Evolutionary conservation across 345 rosid species (phyloP).

Genomic region (Clausena lansium): DNA sequence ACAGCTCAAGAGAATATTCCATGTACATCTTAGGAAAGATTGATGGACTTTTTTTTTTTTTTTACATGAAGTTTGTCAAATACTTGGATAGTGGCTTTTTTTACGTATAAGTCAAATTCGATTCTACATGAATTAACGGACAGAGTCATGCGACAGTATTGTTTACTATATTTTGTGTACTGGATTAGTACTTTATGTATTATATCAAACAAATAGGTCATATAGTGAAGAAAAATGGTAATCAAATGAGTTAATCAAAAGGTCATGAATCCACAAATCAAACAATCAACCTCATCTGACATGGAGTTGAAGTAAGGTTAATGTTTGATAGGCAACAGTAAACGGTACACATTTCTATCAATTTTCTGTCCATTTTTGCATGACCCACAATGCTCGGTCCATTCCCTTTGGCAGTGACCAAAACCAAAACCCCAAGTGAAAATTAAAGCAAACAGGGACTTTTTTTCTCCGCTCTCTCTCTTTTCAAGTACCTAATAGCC

Average conservation of each 20-base stretch:
- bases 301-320: constrained; percentile 23
- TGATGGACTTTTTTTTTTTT: neutral
- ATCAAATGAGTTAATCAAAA: neutral
- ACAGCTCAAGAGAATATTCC: neutral
- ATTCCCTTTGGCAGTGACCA: constrained; percentile 1
- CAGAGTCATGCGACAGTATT: too few relatives aligned
- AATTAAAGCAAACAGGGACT: neutral
- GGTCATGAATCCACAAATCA: constrained; percentile 7
- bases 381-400: constrained; percentile 22
- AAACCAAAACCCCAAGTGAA: neutral
- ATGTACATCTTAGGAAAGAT: neutral
- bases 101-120: too few relatives aligned
- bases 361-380: constrained; percentile 16
- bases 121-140: too few relatives aligned
- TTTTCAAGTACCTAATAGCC: neutral
- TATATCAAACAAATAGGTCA: neutral
- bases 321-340: constrained; percentile 13
- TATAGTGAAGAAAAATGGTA: neutral
- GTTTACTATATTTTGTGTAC: too few relatives aligned
- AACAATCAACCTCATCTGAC: constrained; percentile 28
- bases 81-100: neutral
- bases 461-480: neutral
- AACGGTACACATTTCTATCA: constrained; percentile 1
- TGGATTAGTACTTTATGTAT: too few relatives aligned
- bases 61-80: neutral